phyloP scores from a whole-genome alignment of 306 rosid genomes.

The Begonia loranthoides region DNA sequence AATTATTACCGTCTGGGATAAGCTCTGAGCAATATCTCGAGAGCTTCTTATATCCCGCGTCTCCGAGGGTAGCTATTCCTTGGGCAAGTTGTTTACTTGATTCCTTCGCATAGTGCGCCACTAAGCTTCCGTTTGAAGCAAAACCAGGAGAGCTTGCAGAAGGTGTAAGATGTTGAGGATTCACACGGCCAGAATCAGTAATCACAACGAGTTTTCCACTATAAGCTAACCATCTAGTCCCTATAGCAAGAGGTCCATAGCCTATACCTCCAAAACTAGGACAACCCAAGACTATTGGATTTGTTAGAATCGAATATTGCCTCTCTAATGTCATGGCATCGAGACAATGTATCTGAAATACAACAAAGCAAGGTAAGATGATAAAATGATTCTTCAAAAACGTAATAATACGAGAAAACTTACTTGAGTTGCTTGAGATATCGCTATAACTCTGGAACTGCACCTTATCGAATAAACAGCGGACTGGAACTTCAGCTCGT shows the following conservation, averaged over 20 bases:
- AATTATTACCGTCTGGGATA: constrained; percentile 44
- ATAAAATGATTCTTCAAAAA: background rate
- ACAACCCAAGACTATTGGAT: constrained; percentile 45
- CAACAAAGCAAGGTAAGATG: background rate
- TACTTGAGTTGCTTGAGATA: constrained; percentile 86
- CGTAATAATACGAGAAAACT: background rate
- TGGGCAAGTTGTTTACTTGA: constrained; percentile 95
- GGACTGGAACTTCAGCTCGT: constrained; percentile 77
- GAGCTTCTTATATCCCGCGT: constrained; percentile 86
- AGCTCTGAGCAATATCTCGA: constrained; percentile 76
- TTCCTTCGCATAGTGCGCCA: constrained; percentile 91
- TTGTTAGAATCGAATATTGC: constrained; percentile 74
- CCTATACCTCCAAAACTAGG: constrained; percentile 71
- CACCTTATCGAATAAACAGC: constrained; percentile 78
- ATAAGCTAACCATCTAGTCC: constrained; percentile 93
- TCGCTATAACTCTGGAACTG: constrained; percentile 74
- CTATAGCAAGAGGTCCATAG: constrained; percentile 91
- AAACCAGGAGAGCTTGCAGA: constrained; percentile 58
- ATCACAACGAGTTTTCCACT: constrained; percentile 61
- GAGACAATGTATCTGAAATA: constrained; percentile 83
- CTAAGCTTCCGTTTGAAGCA: constrained; percentile 77
- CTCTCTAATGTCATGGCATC: constrained; percentile 58
- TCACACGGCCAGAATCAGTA: constrained; percentile 51
- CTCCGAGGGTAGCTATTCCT: constrained; percentile 82
- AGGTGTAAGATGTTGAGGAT: constrained; percentile 58